Conservation (phyloP, 768 basidiomycete species). For the Podaxis sp. region DNA sequence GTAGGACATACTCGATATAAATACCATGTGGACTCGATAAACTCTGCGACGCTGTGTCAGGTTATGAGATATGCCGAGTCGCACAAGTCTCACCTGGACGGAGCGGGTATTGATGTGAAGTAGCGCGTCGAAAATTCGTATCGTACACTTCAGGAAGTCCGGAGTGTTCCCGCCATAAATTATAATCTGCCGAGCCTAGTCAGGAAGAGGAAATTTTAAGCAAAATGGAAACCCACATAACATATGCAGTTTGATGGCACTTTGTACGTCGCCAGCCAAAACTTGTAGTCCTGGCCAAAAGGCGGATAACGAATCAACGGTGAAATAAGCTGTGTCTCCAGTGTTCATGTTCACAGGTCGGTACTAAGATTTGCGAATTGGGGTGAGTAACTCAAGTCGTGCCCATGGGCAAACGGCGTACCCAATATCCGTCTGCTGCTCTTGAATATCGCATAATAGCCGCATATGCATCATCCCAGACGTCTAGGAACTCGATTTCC, state of each 20-base stretch:
- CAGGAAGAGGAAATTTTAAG: neutral
- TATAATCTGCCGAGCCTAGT: slow-evolving; percentile 64
- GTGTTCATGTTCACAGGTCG: slow-evolving; percentile 79
- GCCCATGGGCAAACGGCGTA: slow-evolving; percentile 31
- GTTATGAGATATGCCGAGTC: neutral
- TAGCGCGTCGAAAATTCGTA: slow-evolving; percentile 68
- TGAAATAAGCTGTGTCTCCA: slow-evolving; percentile 71
- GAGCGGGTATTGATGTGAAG: slow-evolving; percentile 77
- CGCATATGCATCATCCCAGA: slow-evolving; percentile 82
- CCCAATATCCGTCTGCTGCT: slow-evolving; percentile 86
- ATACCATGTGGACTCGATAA: slow-evolving; percentile 96
- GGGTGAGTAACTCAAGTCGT: neutral
- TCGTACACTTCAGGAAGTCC: slow-evolving; percentile 95
- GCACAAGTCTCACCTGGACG: slow-evolving; percentile 55
- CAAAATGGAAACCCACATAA: slow-evolving; percentile 55
- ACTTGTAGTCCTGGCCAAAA: slow-evolving; percentile 98
- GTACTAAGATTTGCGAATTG: slow-evolving; percentile 50
- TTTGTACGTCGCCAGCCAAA: slow-evolving; percentile 80
- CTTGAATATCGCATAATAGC: slow-evolving; percentile 85
- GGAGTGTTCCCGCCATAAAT: slow-evolving; percentile 84
- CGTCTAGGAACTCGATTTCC: slow-evolving; percentile 77
- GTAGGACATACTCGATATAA: slow-evolving; percentile 73
- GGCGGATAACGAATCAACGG: slow-evolving; percentile 94
- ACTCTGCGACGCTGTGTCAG: slow-evolving; percentile 50
- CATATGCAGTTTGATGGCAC: slow-evolving; percentile 90